A percentile compares a stretch with the other conserved stretches of the same genome.
phyloP scores from a whole-genome alignment of 1,284 basidiomycete genomes.

The Trametes pubescens region DNA sequence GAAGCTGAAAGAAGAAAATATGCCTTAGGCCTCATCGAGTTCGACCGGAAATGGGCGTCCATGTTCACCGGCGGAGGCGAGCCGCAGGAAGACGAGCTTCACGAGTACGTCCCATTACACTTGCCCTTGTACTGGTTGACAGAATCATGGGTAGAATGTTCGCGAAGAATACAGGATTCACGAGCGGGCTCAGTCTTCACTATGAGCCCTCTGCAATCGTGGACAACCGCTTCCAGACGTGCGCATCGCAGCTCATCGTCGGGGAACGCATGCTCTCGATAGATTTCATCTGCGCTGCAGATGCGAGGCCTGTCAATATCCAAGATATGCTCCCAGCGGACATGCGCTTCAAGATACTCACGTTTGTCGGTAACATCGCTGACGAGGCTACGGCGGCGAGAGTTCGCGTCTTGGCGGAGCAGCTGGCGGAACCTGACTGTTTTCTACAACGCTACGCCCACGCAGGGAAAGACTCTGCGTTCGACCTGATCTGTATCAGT shows the following conservation, averaged over 20 bases:
- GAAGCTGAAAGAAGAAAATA: constrained; percentile 77
- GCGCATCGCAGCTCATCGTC: constrained; percentile 58
- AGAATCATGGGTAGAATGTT: constrained; percentile 5
- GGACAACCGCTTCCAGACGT: constrained; percentile 50
- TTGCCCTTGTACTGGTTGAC: neutral
- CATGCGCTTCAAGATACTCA: constrained; percentile 75
- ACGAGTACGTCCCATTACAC: neutral
- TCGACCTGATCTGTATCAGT: constrained; percentile 57
- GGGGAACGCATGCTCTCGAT: constrained; percentile 71
- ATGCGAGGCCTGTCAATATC: constrained; percentile 68
- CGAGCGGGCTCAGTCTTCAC: constrained; percentile 8
- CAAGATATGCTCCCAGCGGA: constrained; percentile 77
- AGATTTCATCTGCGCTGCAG: constrained; percentile 68
- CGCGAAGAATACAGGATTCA: constrained; percentile 6
- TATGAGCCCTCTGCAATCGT: constrained; percentile 65
- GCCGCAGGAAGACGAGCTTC: neutral
- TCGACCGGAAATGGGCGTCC: constrained; percentile 76
- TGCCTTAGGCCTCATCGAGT: constrained; percentile 82
- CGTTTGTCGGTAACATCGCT: constrained; percentile 69
- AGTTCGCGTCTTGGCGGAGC: constrained; percentile 42
- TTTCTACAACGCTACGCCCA: constrained; percentile 8
- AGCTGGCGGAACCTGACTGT: neutral
- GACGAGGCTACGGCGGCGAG: constrained; percentile 48
- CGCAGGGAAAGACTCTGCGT: constrained; percentile 50
- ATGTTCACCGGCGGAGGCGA: neutral